Percentiles rank a stretch among this genome's conserved stretches.
phyloP scores from a whole-genome alignment of 2,329 filamentous ascomycete species.

The Periconia macrospinosa region DNA sequence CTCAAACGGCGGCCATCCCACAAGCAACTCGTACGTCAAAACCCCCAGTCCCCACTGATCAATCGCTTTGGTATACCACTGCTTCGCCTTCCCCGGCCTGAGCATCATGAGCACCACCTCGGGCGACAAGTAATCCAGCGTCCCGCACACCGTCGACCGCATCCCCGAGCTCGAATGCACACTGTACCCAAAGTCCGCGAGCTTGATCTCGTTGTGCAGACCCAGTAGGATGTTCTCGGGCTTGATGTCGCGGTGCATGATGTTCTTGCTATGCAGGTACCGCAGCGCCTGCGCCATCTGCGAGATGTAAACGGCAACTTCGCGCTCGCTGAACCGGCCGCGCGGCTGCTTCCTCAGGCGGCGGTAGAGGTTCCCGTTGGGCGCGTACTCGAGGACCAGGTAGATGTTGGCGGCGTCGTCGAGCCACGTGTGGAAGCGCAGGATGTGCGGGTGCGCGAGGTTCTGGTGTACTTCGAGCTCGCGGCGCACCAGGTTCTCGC shows the following conservation, averaged over 20 bases:
- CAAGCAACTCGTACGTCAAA: slow-evolving; percentile 88
- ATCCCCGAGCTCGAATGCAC: slow-evolving; percentile 91
- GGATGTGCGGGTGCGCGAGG: slow-evolving; percentile 77
- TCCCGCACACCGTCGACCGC: slow-evolving; percentile 89
- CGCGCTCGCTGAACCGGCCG: slow-evolving; percentile 74
- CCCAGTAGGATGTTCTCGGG: slow-evolving; percentile 92
- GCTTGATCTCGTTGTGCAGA: slow-evolving; percentile 93
- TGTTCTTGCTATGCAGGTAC: slow-evolving; percentile 90
- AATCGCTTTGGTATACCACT: slow-evolving; percentile 88
- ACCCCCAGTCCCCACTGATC: slow-evolving; percentile 95
- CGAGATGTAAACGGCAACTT: slow-evolving; percentile 78
- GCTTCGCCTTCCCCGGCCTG: slow-evolving; percentile 62
- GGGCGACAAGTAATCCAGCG: slow-evolving; percentile 89
- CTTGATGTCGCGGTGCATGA: slow-evolving; percentile 94
- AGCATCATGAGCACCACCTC: slow-evolving; percentile 70
- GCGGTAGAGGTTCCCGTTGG: slow-evolving; percentile 80
- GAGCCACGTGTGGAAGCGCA: slow-evolving; percentile 79
- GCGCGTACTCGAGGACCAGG: slow-evolving; percentile 79
- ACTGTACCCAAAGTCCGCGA: slow-evolving; percentile 95
- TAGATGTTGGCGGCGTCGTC: slow-evolving; percentile 82
- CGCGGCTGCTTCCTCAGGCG: slow-evolving; percentile 76
- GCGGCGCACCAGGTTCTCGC: slow-evolving; percentile 78
- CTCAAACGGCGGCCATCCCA: slow-evolving; percentile 91
- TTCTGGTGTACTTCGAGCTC: slow-evolving; percentile 87
- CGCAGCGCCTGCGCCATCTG: slow-evolving; percentile 81